Evolutionary conservation across 1,139 yeast species (phyloP).

Genomic region (Protomyces gravidus): DNA sequence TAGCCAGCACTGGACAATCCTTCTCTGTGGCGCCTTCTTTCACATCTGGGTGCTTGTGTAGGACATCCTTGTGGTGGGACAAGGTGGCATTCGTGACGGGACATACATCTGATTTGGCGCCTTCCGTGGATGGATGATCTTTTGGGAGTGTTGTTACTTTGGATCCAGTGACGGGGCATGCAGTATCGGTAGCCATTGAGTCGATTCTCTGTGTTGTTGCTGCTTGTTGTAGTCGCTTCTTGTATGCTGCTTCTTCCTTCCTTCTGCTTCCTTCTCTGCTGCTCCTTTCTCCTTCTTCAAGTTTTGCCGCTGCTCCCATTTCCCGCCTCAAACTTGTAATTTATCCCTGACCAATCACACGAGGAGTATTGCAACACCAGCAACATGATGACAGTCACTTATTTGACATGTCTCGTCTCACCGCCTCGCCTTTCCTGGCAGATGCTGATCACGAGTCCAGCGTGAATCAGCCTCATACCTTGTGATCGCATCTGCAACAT

Average conservation of each 20-base stretch:
- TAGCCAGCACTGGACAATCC: conserved; percentile 21
- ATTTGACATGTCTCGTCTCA: background rate
- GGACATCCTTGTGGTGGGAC: conserved; percentile 19
- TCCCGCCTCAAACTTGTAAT: too few relatives aligned
- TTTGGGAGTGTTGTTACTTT: conserved; percentile 14
- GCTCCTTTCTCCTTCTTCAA: background rate
- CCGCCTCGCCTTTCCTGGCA: background rate
- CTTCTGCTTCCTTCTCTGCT: background rate
- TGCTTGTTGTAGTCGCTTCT: background rate
- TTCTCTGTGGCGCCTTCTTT: conserved; percentile 11
- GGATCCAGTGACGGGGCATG: conserved; percentile 23
- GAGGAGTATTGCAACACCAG: too few relatives aligned
- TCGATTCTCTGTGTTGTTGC: background rate
- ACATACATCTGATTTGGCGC: conserved; percentile 8
- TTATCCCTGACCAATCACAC: too few relatives aligned
- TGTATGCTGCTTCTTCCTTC: background rate
- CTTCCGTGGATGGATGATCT: conserved; percentile 16
- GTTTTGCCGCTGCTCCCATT: background rate
- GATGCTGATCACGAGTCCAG: conserved; percentile 17
- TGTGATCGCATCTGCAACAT: conserved; percentile 9
- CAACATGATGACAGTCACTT: too few relatives aligned
- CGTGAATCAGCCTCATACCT: conserved; percentile 17
- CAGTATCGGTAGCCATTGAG: background rate
- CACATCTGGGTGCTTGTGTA: conserved; percentile 12
- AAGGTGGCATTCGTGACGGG: conserved; percentile 25